phyloP scores from a whole-genome alignment of 2,329 filamentous ascomycete genomes.

The Fusarium multiceps region DNA sequence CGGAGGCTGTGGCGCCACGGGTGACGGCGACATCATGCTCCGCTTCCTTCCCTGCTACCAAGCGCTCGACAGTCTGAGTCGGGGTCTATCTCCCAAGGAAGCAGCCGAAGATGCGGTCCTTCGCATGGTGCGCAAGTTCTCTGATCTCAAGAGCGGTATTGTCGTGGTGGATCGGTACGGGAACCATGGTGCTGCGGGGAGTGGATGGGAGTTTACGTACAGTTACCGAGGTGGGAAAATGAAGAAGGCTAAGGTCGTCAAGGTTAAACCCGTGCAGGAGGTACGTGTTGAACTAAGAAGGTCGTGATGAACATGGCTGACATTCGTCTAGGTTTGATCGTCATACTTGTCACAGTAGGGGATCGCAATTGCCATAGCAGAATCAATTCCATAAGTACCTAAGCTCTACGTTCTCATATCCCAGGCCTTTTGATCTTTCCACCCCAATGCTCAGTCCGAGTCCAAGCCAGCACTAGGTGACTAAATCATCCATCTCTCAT shows the following conservation, averaged over 20 bases:
- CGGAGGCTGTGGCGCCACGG: slow-evolving; percentile 66
- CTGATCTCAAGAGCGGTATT: slow-evolving; percentile 59
- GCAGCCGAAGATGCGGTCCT: slow-evolving; percentile 63
- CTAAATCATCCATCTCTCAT: too few species aligned
- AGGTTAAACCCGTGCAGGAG: slow-evolving; percentile 48
- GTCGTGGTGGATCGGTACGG: slow-evolving; percentile 63
- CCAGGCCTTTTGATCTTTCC: too few species aligned
- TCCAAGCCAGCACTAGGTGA: too few species aligned
- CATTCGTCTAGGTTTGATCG: slow-evolving; percentile 9
- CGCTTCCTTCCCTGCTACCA: slow-evolving; percentile 68
- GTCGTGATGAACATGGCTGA: slow-evolving; percentile 9
- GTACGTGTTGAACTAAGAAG: slow-evolving; percentile 13
- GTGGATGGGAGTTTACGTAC: slow-evolving; percentile 67
- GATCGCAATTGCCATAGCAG: background rate
- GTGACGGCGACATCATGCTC: slow-evolving; percentile 69
- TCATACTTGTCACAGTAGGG: background rate
- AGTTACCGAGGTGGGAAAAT: slow-evolving; percentile 61
- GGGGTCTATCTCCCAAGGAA: slow-evolving; percentile 59
- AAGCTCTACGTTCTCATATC: too few species aligned
- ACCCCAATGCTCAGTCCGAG: too few species aligned
- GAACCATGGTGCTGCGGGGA: slow-evolving; percentile 62
- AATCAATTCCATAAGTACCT: background rate
- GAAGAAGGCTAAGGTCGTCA: slow-evolving; percentile 58
- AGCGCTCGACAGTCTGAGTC: slow-evolving; percentile 64
- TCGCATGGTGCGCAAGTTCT: slow-evolving; percentile 62